Percentiles rank a stretch among this genome's conserved stretches.
Conservation (phyloP, 805 yeast genomes). For the Lachancea sp. region DNA sequence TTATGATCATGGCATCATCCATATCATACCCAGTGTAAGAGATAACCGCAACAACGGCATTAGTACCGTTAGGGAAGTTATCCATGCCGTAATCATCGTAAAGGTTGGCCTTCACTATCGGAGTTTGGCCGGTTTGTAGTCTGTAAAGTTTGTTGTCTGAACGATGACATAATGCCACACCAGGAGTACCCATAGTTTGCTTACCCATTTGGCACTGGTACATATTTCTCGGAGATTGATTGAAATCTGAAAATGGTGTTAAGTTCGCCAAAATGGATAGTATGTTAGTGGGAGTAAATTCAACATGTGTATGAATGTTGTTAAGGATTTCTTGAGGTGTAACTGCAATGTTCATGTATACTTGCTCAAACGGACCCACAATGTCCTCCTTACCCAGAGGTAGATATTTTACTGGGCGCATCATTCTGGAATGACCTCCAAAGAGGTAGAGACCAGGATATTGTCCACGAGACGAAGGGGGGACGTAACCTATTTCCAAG, state of each 20-base stretch:
- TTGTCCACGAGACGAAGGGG: constrained; percentile 93
- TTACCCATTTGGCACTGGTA: constrained; percentile 99
- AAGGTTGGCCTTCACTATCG: constrained; percentile 87
- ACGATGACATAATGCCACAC: constrained; percentile 87
- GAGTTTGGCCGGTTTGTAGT: constrained; percentile 93
- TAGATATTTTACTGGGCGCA: constrained; percentile 88
- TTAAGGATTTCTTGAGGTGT: constrained; percentile 83
- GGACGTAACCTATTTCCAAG: constrained; percentile 91
- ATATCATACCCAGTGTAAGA: constrained; percentile 99
- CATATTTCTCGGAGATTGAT: constrained; percentile 99
- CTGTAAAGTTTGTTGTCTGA: constrained; percentile 92
- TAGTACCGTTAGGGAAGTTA: constrained; percentile 96
- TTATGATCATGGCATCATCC: constrained; percentile 99
- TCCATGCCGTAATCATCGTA: constrained; percentile 98
- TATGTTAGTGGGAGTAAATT: constrained; percentile 89
- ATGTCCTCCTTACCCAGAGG: constrained; percentile 79
- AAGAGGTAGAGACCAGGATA: constrained; percentile 92
- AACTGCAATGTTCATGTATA: constrained; percentile 92
- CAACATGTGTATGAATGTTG: constrained; percentile 85
- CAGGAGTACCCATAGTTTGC: constrained; percentile 99
- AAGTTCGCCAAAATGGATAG: constrained; percentile 91
- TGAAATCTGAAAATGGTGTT: constrained; percentile 97
- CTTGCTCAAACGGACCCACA: constrained; percentile 97
- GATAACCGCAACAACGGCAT: constrained; percentile 97
- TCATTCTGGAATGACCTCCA: constrained; percentile 91